phyloP scores from a whole-genome alignment of 331 rosid species.

The Telfairia occidentalis region DNA sequence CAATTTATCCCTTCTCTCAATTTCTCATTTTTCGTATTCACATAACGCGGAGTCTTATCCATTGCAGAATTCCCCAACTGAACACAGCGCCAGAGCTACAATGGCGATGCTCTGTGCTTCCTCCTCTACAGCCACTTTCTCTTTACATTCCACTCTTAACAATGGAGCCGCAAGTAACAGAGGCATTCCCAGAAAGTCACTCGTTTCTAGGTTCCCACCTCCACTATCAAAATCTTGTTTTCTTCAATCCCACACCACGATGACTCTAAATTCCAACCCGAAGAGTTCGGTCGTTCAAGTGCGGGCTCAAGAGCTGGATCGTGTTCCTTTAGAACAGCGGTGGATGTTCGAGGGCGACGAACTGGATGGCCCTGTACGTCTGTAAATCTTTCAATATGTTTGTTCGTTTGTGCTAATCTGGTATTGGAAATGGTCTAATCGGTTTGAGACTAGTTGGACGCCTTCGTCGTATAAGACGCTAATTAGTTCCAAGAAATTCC shows the following conservation, averaged over 20 bases:
- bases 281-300: slow-evolving; percentile 23
- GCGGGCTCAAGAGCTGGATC: slow-evolving; percentile 31
- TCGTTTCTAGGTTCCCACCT: neutral
- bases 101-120: slow-evolving; percentile 19
- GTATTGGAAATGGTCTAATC: neutral
- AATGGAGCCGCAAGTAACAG: slow-evolving; percentile 1
- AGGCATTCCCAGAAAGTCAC: slow-evolving; percentile 1
- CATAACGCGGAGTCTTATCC: neutral
- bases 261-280: slow-evolving; percentile 3
- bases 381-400: neutral
- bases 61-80: neutral
- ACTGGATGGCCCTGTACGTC: slow-evolving; percentile 39
- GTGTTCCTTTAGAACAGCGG: slow-evolving; percentile 42
- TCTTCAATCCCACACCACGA: neutral
- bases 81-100: neutral
- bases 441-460: neutral
- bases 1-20: neutral
- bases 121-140: slow-evolving; percentile 7
- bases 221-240: slow-evolving; percentile 3
- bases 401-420: neutral
- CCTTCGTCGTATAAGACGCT: neutral
- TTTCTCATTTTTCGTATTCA: neutral
- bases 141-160: neutral
- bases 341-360: slow-evolving; percentile 53
- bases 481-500: neutral